Conservation (phyloP, 2,329 filamentous ascomycete genomes). For the Xylogone sp. region DNA sequence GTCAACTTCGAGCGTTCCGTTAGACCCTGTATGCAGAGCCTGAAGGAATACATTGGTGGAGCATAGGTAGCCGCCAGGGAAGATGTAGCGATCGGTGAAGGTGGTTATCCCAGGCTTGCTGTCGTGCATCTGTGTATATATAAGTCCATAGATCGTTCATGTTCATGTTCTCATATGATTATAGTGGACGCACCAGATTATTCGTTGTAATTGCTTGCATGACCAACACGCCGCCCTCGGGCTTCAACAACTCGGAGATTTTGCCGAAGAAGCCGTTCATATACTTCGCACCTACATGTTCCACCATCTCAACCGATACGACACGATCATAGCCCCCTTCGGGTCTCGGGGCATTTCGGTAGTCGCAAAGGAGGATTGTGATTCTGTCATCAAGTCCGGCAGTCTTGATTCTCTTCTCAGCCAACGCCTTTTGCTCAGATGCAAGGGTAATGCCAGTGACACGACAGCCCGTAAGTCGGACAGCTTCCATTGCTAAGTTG, state of each 20-base stretch:
- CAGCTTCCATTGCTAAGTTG: slow-evolving; percentile 67
- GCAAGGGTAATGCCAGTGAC: slow-evolving; percentile 68
- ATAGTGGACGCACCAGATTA: background rate
- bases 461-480: slow-evolving; percentile 60
- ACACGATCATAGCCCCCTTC: slow-evolving; percentile 62
- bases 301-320: slow-evolving; percentile 74
- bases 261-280: slow-evolving; percentile 60
- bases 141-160: background rate
- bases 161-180: background rate
- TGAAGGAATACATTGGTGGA: slow-evolving; percentile 51
- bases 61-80: slow-evolving; percentile 69
- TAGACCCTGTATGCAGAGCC: slow-evolving; percentile 57
- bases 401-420: slow-evolving; percentile 58
- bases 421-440: slow-evolving; percentile 64
- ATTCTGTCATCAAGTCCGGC: slow-evolving; percentile 59
- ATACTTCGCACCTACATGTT: slow-evolving; percentile 67
- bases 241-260: background rate
- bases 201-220: background rate
- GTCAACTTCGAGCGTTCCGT: slow-evolving; percentile 62
- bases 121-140: background rate
- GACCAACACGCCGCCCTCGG: background rate
- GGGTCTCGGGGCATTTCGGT: slow-evolving; percentile 56
- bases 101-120: background rate
- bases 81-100: slow-evolving; percentile 68
- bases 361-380: slow-evolving; percentile 65